These are phyloP conservation scores for Monilinia aucupariae DNA, from an alignment of 2,329 filamentous ascomycete genomes.

Conservation along the genomic window DNA sequence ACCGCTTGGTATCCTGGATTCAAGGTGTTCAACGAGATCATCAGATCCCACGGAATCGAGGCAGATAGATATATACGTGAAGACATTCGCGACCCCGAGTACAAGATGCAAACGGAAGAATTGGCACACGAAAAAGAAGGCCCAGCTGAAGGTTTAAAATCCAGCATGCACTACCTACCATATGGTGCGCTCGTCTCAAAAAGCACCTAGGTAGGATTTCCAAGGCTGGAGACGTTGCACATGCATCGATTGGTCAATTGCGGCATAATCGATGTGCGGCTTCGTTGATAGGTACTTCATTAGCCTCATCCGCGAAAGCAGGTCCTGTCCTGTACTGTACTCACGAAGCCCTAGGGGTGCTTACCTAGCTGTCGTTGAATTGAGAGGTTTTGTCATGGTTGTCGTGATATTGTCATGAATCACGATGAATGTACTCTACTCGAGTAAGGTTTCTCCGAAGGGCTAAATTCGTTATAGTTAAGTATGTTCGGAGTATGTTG, in stretches of 20 bases:
- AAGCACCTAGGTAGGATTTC: background rate
- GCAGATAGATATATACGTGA: slow-evolving; percentile 7
- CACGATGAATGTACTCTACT: no score
- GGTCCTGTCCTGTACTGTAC: background rate
- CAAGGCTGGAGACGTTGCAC: slow-evolving; percentile 7
- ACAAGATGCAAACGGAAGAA: background rate
- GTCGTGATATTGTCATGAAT: background rate
- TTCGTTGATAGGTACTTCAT: background rate
- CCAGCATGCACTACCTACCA: background rate
- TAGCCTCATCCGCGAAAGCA: background rate
- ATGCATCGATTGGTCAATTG: slow-evolving; percentile 7
- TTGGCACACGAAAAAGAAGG: background rate
- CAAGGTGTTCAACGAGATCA: background rate
- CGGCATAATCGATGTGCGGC: background rate
- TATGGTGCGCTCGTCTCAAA: background rate
- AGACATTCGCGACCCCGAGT: slow-evolving; percentile 2
- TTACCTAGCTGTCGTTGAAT: background rate
- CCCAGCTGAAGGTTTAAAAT: no score
- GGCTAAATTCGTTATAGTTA: background rate
- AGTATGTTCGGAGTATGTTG: no score
- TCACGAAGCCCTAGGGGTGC: background rate
- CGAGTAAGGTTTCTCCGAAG: background rate
- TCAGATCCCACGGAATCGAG: background rate
- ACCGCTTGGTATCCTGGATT: background rate
- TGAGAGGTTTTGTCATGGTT: background rate